These are phyloP conservation scores for Mucor plumbeus DNA, from an alignment of 371 early-diverging fungal genomes.

Conservation along the genomic window DNA sequence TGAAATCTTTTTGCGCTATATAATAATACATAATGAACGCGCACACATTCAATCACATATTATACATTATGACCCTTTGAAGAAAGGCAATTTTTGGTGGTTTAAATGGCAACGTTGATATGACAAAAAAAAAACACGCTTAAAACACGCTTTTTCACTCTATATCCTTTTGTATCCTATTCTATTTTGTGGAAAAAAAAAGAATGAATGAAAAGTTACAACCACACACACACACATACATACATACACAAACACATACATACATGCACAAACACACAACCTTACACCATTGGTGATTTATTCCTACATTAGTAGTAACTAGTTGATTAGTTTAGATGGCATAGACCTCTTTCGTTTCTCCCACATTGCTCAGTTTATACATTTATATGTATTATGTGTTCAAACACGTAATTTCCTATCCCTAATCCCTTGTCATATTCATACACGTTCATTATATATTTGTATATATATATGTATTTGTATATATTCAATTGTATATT, in stretches of 20 bases:
- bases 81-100: slow-evolving; percentile 7
- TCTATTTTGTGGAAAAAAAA: slow-evolving; percentile 1
- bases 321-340: too few relatives aligned
- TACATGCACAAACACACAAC: not conserved
- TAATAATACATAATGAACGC: not conserved
- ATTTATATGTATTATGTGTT: not conserved
- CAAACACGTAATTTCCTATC: not conserved
- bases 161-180: not conserved
- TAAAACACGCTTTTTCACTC: slow-evolving; percentile 8
- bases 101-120: slow-evolving; percentile 3
- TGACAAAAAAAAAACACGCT: not conserved
- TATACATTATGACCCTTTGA: slow-evolving; percentile 2
- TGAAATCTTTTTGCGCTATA: slow-evolving; percentile 1
- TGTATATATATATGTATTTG: not conserved
- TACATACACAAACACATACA: not conserved
- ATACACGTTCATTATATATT: slow-evolving; percentile 1
- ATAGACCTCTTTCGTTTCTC: not conserved
- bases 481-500: not conserved
- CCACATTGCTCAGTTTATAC: not conserved
- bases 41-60: not conserved
- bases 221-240: not conserved
- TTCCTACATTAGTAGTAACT: not conserved
- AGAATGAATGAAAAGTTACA: not conserved
- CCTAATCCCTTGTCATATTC: not conserved
- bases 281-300: not conserved